phyloP scores from a whole-genome alignment of 345 rosid genomes.

The Xanthoceras sorbifolium region DNA sequence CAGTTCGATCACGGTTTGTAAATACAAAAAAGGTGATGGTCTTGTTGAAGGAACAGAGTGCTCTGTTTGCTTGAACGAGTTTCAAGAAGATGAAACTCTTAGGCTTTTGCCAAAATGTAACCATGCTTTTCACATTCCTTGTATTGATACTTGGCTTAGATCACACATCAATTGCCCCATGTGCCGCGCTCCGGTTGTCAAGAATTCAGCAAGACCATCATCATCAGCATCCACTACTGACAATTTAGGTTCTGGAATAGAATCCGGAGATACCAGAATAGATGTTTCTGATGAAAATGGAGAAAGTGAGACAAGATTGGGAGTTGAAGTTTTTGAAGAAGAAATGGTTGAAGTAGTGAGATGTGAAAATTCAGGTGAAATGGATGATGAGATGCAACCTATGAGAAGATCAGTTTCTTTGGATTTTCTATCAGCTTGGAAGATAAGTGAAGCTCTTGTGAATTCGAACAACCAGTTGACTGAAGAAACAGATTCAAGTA shows the following conservation, averaged over 20 bases:
- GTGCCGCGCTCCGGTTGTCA: conserved; percentile 62
- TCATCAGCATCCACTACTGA: conserved; percentile 3
- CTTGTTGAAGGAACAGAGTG: conserved; percentile 74
- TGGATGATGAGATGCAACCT: conserved; percentile 32
- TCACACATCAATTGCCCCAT: conserved; percentile 70
- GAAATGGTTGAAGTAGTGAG: conserved; percentile 21
- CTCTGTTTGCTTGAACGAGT: conserved; percentile 74
- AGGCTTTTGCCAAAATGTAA: conserved; percentile 71
- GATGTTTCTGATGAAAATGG: conserved; percentile 24
- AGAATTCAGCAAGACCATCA: background rate
- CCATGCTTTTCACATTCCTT: conserved; percentile 72
- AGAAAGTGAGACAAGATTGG: conserved; percentile 26
- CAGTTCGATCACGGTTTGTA: conserved; percentile 49
- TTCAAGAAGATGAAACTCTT: conserved; percentile 63
- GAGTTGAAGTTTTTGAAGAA: conserved; percentile 17
- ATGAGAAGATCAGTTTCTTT: conserved; percentile 76
- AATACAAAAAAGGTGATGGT: conserved; percentile 50
- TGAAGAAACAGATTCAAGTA: conserved; percentile 26
- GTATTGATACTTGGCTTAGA: conserved; percentile 78
- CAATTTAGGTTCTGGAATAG: background rate
- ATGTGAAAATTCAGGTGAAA: conserved; percentile 23
- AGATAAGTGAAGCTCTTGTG: conserved; percentile 40
- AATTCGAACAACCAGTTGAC: conserved; percentile 15
- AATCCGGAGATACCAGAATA: conserved; percentile 31
- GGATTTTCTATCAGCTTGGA: conserved; percentile 57